Percentiles rank a stretch among this genome's conserved stretches.
Evolutionary conservation across 1,284 basidiomycete genomes (phyloP).

Genomic region (Veloboletus limbatus): DNA sequence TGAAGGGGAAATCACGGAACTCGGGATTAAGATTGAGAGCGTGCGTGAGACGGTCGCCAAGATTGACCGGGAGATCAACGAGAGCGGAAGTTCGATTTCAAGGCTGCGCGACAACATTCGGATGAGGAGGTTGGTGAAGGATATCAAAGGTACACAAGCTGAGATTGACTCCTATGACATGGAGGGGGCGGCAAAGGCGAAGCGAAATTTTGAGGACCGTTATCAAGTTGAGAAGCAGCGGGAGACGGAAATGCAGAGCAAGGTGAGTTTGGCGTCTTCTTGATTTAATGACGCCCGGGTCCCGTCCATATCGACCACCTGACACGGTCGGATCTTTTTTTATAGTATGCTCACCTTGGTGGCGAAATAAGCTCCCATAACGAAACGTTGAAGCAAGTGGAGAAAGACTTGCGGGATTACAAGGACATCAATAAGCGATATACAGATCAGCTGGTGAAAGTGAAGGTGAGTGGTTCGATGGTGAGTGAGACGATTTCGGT

Average conservation of each 20-base stretch:
- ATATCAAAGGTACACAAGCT: constrained; percentile 66
- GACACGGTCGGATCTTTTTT: constrained; percentile 8
- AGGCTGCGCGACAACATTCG: constrained; percentile 88
- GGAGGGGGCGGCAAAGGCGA: constrained; percentile 77
- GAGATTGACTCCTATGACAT: constrained; percentile 79
- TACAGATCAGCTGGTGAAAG: constrained; percentile 88
- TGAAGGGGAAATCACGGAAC: constrained; percentile 56
- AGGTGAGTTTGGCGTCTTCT: constrained; percentile 45
- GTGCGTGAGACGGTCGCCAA: constrained; percentile 51
- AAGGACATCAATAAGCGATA: constrained; percentile 85
- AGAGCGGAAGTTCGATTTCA: constrained; percentile 63
- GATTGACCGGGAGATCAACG: constrained; percentile 72
- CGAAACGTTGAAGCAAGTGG: constrained; percentile 64
- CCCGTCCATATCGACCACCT: not conserved
- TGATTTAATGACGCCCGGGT: constrained; percentile 10
- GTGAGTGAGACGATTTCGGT: not conserved
- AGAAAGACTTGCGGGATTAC: constrained; percentile 82
- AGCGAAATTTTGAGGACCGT: constrained; percentile 80
- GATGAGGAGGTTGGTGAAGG: constrained; percentile 65
- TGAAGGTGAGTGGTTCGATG: constrained; percentile 63
- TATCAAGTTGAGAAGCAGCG: constrained; percentile 72
- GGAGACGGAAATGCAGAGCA: constrained; percentile 68
- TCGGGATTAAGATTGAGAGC: constrained; percentile 52
- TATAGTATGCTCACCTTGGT: constrained; percentile 74
- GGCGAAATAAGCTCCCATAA: constrained; percentile 82